phyloP scores from a whole-genome alignment of 2,329 filamentous ascomycete species.

The Trichoderma oligosporum region DNA sequence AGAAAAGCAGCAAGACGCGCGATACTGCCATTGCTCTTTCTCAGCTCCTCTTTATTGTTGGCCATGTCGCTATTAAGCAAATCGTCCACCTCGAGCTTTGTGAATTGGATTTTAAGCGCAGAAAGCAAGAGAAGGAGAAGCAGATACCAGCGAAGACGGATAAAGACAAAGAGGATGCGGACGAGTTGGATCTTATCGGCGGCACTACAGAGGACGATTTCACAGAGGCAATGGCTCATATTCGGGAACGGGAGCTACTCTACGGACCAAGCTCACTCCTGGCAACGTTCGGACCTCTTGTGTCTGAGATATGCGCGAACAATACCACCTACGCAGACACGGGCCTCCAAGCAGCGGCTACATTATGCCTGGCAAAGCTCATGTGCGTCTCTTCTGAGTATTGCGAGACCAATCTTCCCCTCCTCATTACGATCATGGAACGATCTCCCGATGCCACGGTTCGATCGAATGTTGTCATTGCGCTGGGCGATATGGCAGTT shows the following conservation, averaged over 20 bases:
- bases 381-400: conserved; percentile 99
- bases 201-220: conserved; percentile 95
- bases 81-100: conserved; percentile 98
- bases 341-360: conserved; percentile 87
- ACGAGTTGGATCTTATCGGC: conserved; percentile 93
- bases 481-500: conserved; percentile 96
- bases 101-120: conserved; percentile 94
- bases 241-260: conserved; percentile 77
- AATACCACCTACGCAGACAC: conserved; percentile 89
- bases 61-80: conserved; percentile 96
- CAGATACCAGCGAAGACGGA: conserved; percentile 44
- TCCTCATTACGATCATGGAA: conserved; percentile 97
- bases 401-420: conserved; percentile 85
- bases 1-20: conserved; percentile 52
- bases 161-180: conserved; percentile 62
- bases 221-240: conserved; percentile 78
- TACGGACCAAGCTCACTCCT: conserved; percentile 81
- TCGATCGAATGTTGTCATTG: conserved; percentile 93
- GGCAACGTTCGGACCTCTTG: conserved; percentile 85
- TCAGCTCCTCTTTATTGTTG: conserved; percentile 90
- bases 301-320: conserved; percentile 89
- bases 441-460: conserved; percentile 88
- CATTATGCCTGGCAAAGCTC: conserved; percentile 90
- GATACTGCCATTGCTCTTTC: conserved; percentile 75
- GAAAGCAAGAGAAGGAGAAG: conserved; percentile 88